A percentile compares a stretch with the other conserved stretches of the same genome.
phyloP scores from a whole-genome alignment of 192 early-diverging fungal species.

The Linnemannia exigua region DNA sequence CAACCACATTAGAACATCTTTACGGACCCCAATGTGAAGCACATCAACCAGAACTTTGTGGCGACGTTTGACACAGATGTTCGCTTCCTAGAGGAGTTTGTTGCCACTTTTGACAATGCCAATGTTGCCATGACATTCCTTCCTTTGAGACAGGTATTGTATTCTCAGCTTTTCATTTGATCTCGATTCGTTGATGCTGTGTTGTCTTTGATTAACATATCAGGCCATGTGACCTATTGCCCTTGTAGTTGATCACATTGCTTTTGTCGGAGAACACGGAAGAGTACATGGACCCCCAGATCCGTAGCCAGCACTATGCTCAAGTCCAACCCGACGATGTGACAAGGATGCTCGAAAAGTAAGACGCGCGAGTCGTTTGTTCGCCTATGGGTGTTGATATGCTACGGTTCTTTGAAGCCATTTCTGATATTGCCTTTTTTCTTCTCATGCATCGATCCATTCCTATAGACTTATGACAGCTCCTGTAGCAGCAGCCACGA shows the following conservation, averaged over 20 bases:
- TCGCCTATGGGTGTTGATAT: not conserved
- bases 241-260: constrained; percentile 70
- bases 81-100: constrained; percentile 80
- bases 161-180: not conserved
- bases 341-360: constrained; percentile 87
- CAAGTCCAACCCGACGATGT: constrained; percentile 74
- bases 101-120: constrained; percentile 73
- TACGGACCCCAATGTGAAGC: constrained; percentile 69
- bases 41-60: constrained; percentile 71
- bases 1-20: constrained; percentile 63
- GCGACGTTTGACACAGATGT: constrained; percentile 78
- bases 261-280: constrained; percentile 81
- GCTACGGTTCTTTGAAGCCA: too few relatives aligned
- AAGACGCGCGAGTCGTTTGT: constrained; percentile 20
- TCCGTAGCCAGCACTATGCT: constrained; percentile 76
- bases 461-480: constrained; percentile 45
- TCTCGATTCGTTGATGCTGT: not conserved
- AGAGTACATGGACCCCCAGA: constrained; percentile 76
- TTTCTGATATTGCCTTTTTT: not conserved
- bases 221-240: not conserved
- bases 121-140: constrained; percentile 76
- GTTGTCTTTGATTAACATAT: not conserved
- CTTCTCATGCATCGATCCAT: not conserved
- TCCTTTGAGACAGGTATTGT: constrained; percentile 79
- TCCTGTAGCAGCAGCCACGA: constrained; percentile 32